phyloP scores from a whole-genome alignment of 257 asterid species.

The Solanum bulbocastanum region DNA sequence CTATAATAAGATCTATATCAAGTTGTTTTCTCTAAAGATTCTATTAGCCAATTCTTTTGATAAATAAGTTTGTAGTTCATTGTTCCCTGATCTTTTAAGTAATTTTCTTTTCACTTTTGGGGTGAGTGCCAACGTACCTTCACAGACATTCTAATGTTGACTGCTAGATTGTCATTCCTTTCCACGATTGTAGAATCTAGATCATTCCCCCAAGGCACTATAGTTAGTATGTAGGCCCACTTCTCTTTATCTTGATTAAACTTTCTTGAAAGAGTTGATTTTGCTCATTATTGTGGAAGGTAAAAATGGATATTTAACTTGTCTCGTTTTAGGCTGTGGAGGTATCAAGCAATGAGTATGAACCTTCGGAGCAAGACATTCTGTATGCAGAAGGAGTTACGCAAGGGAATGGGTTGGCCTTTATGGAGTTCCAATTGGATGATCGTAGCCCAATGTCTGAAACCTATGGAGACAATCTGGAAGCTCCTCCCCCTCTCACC shows the following conservation, averaged over 20 bases:
- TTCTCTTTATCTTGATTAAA: not conserved
- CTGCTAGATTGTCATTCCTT: not conserved
- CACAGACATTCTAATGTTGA: not conserved
- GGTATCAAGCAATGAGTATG: constrained; percentile 91
- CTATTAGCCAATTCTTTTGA: not conserved
- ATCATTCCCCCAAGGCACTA: not conserved
- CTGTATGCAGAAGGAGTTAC: constrained; percentile 91
- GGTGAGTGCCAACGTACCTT: not conserved
- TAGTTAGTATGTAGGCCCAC: not conserved
- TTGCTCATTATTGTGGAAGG: not conserved
- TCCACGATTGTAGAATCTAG: not conserved
- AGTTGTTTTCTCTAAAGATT: not conserved
- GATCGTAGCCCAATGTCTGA: constrained; percentile 97
- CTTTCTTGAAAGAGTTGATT: not conserved
- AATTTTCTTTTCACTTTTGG: not conserved
- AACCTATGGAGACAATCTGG: constrained; percentile 68
- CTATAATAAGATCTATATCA: not conserved
- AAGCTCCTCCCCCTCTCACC: constrained; percentile 53
- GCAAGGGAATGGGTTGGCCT: constrained; percentile 86
- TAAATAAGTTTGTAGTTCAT: not conserved
- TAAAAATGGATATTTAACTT: not conserved
- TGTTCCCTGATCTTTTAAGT: not conserved
- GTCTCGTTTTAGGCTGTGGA: constrained; percentile 62
- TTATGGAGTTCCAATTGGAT: constrained; percentile 87
- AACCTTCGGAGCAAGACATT: constrained; percentile 85